Conservation (phyloP, 306 rosid species). For the Gastrolobium bilobum region DNA sequence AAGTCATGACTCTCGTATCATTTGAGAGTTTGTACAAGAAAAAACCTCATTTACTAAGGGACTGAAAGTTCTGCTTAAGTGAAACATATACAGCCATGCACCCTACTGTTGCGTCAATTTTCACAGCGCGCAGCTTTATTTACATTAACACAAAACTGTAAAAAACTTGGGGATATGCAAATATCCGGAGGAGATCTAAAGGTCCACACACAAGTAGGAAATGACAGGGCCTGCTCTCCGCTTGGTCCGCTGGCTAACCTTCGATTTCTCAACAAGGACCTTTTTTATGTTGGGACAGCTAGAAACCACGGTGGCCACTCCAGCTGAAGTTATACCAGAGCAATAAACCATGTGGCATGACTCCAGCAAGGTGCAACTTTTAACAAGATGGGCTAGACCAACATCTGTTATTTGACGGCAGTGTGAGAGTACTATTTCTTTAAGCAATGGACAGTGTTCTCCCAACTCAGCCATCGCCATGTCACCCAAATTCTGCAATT, state of each 20-base stretch:
- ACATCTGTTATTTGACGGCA: constrained; percentile 93
- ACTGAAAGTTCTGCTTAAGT: constrained; percentile 15
- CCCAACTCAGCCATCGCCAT: constrained; percentile 90
- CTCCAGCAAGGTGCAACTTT: constrained; percentile 72
- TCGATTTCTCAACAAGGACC: constrained; percentile 94
- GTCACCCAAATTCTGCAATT: constrained; percentile 85
- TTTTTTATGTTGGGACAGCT: constrained; percentile 86
- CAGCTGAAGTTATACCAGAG: constrained; percentile 78
- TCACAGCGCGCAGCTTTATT: constrained; percentile 31
- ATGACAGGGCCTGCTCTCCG: constrained; percentile 86
- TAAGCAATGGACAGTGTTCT: constrained; percentile 82
- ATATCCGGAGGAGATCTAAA: constrained; percentile 48
- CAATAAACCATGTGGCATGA: constrained; percentile 96
- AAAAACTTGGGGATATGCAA: constrained; percentile 33
- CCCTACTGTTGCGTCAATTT: constrained; percentile 14
- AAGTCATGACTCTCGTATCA: constrained; percentile 13
- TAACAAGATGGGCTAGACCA: constrained; percentile 83
- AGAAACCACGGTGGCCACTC: constrained; percentile 90
- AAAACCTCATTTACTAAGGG: constrained; percentile 18
- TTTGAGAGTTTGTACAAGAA: constrained; percentile 34
- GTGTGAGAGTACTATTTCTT: constrained; percentile 82
- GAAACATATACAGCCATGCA: constrained; percentile 29
- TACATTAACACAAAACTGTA: constrained; percentile 19
- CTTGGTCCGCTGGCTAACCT: constrained; percentile 91
- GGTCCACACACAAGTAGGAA: constrained; percentile 85